Percentiles rank a stretch among this genome's conserved stretches.
These are phyloP conservation scores for Lentinula sp. DNA, from an alignment of 768 basidiomycete species.

Conservation along the genomic window DNA sequence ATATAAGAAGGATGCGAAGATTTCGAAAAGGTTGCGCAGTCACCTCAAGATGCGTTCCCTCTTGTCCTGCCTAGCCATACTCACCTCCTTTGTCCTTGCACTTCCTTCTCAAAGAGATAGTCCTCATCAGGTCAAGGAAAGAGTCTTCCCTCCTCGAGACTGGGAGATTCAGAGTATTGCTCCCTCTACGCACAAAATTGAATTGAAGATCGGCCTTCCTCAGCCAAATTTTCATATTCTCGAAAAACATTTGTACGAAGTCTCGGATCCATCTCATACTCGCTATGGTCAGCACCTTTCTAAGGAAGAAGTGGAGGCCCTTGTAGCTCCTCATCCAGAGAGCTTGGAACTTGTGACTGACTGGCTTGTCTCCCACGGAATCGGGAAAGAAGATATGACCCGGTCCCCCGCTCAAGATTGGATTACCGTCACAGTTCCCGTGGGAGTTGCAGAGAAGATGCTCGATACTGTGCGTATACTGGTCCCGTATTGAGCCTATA, in stretches of 20 bases:
- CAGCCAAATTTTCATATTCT: constrained; percentile 44
- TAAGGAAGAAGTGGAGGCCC: constrained; percentile 57
- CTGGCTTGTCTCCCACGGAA: constrained; percentile 56
- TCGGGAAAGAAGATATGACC: constrained; percentile 37
- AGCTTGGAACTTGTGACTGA: constrained; percentile 48
- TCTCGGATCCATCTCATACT: constrained; percentile 50
- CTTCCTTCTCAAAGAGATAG: constrained; percentile 13
- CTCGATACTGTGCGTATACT: constrained; percentile 50
- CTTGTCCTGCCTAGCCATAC: constrained; percentile 5
- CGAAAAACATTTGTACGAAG: constrained; percentile 47
- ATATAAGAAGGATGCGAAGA: neutral
- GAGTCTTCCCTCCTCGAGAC: constrained; percentile 37
- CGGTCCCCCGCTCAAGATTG: constrained; percentile 67
- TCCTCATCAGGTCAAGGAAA: constrained; percentile 40
- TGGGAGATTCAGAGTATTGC: constrained; percentile 42
- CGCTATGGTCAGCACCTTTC: constrained; percentile 54
- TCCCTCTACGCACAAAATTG: constrained; percentile 37
- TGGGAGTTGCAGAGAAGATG: constrained; percentile 60
- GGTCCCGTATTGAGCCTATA: neutral
- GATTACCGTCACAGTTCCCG: constrained; percentile 53
- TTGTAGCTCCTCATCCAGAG: constrained; percentile 52
- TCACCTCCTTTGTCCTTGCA: constrained; percentile 16
- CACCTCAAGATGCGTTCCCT: constrained; percentile 8
- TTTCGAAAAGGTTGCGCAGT: neutral
- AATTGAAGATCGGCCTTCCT: constrained; percentile 52